A percentile compares a stretch with the other conserved stretches of the same genome.
phyloP scores from a whole-genome alignment of 2,329 filamentous ascomycete species.

The Falciphora oryzae region DNA sequence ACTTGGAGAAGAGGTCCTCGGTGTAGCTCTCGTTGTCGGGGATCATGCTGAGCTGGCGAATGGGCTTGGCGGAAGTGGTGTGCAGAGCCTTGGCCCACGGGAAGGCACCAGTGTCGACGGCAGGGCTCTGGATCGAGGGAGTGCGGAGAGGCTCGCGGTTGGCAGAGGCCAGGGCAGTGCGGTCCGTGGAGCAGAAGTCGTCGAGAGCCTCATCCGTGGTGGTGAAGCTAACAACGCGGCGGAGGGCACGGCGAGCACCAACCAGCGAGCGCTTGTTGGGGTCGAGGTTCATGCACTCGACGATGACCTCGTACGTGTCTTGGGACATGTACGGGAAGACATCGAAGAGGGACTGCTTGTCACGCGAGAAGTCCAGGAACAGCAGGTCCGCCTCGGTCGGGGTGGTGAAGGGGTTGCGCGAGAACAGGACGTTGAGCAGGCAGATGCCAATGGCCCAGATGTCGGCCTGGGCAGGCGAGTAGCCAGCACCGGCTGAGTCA shows the following conservation, averaged over 20 bases:
- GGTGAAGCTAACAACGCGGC: constrained; percentile 83
- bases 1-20: constrained; percentile 81
- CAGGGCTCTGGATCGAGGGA: constrained; percentile 86
- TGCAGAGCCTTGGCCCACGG: constrained; percentile 92
- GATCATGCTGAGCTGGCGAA: constrained; percentile 82
- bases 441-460: constrained; percentile 98
- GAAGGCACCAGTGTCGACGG: constrained; percentile 76
- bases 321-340: constrained; percentile 98
- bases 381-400: constrained; percentile 87
- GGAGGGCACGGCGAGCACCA: constrained; percentile 70
- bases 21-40: constrained; percentile 70
- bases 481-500: constrained; percentile 79
- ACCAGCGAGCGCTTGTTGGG: constrained; percentile 80
- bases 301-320: constrained; percentile 92
- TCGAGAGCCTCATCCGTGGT: constrained; percentile 86
- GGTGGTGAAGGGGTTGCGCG: constrained; percentile 89
- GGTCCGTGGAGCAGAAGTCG: constrained; percentile 85
- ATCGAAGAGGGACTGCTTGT: constrained; percentile 94
- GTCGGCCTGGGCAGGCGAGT: constrained; percentile 89
- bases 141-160: constrained; percentile 94
- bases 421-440: constrained; percentile 92
- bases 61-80: constrained; percentile 61
- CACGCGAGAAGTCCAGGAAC: constrained; percentile 86
- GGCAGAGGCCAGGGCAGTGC: constrained; percentile 71
- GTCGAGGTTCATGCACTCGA: constrained; percentile 85